Percentiles rank a stretch among this genome's conserved stretches.
These are phyloP conservation scores for Ophiostoma pallidulum DNA, from an alignment of 2,329 filamentous ascomycete genomes.

Conservation along the genomic window DNA sequence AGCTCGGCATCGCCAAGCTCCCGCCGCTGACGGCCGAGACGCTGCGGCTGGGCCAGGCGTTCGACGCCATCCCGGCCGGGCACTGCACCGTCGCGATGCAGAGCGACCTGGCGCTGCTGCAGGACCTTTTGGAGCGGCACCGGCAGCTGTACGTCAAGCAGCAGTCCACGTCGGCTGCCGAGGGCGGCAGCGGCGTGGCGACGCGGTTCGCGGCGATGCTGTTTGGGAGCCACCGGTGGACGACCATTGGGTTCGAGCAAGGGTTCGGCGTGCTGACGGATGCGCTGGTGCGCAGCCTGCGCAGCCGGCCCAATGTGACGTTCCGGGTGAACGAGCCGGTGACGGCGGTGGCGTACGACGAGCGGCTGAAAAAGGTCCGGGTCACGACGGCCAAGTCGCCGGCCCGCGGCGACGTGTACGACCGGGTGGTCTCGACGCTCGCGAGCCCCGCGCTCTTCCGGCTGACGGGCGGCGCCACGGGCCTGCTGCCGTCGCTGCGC, in stretches of 20 bases:
- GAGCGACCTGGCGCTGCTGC: conserved; percentile 12
- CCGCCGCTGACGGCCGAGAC: conserved; percentile 3
- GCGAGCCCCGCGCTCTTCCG: conserved; percentile 30
- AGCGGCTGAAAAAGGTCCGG: not conserved
- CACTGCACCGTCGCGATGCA: not conserved
- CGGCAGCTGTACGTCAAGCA: not conserved
- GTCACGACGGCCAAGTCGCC: conserved; percentile 6
- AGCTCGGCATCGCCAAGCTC: not conserved
- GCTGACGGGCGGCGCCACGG: conserved; percentile 26
- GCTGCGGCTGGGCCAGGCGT: not conserved
- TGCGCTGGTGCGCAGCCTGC: conserved; percentile 42
- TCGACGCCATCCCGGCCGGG: not conserved
- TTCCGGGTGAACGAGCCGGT: conserved; percentile 44
- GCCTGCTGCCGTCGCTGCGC: conserved; percentile 37
- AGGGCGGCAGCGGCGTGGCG: not conserved
- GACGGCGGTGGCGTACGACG: conserved; percentile 33
- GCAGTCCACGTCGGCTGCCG: conserved; percentile 16
- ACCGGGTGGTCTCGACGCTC: conserved; percentile 58
- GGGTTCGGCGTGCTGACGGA: conserved; percentile 56
- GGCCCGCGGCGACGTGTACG: conserved; percentile 26
- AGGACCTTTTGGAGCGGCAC: conserved; percentile 3
- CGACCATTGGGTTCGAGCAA: conserved; percentile 38
- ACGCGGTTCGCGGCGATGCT: conserved; percentile 21
- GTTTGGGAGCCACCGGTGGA: conserved; percentile 21
- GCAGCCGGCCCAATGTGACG: conserved; percentile 46